Evolutionary conservation across 2,329 filamentous ascomycete species (phyloP).

Genomic region (Fusarium multiceps): DNA sequence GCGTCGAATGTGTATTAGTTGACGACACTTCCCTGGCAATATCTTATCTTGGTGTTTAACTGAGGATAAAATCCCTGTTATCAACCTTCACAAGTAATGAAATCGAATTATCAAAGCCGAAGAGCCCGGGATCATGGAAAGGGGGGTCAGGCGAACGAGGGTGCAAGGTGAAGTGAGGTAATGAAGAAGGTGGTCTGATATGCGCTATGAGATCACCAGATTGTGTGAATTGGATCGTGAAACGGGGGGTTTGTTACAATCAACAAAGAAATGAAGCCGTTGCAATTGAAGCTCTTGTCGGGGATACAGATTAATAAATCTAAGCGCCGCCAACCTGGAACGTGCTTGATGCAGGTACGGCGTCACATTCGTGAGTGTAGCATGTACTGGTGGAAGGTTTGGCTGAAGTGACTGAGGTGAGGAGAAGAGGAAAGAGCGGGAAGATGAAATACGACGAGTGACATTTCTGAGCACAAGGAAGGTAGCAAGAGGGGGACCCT

Average conservation of each 20-base stretch:
- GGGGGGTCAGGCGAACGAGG: constrained; percentile 15
- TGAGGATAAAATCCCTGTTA: constrained; percentile 5
- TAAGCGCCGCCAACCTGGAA: constrained; percentile 24
- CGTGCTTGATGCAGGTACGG: constrained; percentile 41
- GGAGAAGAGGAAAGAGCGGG: background rate
- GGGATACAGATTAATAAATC: background rate
- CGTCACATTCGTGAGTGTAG: constrained; percentile 18
- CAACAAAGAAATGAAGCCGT: background rate
- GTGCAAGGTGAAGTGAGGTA: constrained; percentile 26
- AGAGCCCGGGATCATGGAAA: constrained; percentile 12
- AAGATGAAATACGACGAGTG: constrained; percentile 29
- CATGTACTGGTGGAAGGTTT: constrained; percentile 26
- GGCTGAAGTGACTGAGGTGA: constrained; percentile 12
- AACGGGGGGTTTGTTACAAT: background rate
- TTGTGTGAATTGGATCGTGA: constrained; percentile 9
- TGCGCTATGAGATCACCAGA: constrained; percentile 42
- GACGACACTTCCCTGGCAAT: background rate
- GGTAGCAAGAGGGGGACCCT: background rate
- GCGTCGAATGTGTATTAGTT: constrained; percentile 17
- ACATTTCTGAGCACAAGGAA: constrained; percentile 19
- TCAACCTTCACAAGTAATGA: constrained; percentile 20
- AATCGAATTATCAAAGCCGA: constrained; percentile 33
- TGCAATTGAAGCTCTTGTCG: background rate
- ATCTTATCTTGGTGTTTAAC: constrained; percentile 12
- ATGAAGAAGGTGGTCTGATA: constrained; percentile 44